phyloP scores from a whole-genome alignment of 2,329 filamentous ascomycete genomes.

The Trichoderma pleuroti region DNA sequence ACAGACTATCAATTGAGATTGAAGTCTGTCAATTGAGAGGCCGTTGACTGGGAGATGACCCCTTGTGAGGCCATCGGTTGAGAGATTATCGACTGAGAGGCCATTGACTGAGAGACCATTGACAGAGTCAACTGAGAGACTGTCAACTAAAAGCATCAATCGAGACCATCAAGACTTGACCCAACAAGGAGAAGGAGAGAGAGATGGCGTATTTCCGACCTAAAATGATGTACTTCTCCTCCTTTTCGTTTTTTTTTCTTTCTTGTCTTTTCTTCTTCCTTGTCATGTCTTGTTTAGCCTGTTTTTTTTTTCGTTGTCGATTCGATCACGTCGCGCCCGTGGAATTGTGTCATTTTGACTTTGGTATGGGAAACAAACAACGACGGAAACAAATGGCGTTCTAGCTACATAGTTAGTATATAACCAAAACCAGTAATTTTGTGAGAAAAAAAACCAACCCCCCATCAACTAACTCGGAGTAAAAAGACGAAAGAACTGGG shows the following conservation, averaged over 20 bases:
- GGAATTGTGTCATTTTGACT: background rate
- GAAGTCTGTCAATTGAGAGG: background rate
- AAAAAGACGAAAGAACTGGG: background rate
- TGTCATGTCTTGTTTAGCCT: background rate
- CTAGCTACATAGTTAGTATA: background rate
- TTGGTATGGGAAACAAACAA: background rate
- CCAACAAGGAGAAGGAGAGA: background rate
- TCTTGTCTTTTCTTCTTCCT: background rate
- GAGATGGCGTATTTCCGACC: background rate
- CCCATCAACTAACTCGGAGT: background rate
- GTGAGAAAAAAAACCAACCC: background rate
- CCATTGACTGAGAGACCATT: background rate
- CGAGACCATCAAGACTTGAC: too few relatives aligned
- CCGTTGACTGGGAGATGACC: background rate
- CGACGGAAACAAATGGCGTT: background rate
- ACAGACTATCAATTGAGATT: background rate
- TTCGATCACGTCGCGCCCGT: background rate
- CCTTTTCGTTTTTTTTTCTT: background rate
- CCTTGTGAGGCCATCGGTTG: too few relatives aligned
- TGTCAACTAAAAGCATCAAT: background rate
- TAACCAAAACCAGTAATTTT: constrained; percentile 10
- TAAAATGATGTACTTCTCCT: background rate
- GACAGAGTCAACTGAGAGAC: background rate
- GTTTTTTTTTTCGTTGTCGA: background rate
- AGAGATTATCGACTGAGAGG: background rate